phyloP scores from a whole-genome alignment of 169 alveolate genomes.

The Plasmodium inui region DNA sequence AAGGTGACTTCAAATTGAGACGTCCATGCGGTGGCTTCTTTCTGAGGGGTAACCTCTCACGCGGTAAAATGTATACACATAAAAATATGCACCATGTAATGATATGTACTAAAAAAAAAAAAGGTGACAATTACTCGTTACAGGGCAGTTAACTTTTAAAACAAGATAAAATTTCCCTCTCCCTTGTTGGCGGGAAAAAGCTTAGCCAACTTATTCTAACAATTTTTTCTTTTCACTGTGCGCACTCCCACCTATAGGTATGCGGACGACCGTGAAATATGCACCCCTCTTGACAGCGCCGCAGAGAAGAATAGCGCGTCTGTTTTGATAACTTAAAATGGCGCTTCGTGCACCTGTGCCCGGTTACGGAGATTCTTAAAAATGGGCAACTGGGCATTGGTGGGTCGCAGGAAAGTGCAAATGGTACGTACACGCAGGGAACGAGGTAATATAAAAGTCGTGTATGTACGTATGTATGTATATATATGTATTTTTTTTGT shows the following conservation, averaged over 20 bases:
- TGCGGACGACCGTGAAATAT: neutral
- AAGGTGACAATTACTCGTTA: neutral
- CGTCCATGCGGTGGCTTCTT: neutral
- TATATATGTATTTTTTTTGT: neutral
- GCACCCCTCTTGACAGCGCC: neutral
- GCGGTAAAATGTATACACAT: neutral
- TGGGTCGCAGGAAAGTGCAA: neutral
- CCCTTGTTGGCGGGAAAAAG: neutral
- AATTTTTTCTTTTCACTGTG: neutral
- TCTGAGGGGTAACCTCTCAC: neutral
- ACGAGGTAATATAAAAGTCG: neutral
- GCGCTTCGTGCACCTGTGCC: neutral
- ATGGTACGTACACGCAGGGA: neutral
- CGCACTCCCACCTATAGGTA: neutral
- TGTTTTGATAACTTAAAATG: neutral
- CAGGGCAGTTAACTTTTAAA: neutral
- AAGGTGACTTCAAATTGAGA: neutral
- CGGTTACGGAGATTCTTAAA: neutral
- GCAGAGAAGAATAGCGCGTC: neutral
- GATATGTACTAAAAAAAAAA: neutral
- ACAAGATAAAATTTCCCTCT: neutral
- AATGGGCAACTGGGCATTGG: neutral
- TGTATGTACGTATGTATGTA: neutral
- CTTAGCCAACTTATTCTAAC: neutral
- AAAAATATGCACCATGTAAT: neutral